Base-by-base conservation (phyloP, 768 basidiomycete genomes). In the Lactifluus hygrophoroides region DNA sequence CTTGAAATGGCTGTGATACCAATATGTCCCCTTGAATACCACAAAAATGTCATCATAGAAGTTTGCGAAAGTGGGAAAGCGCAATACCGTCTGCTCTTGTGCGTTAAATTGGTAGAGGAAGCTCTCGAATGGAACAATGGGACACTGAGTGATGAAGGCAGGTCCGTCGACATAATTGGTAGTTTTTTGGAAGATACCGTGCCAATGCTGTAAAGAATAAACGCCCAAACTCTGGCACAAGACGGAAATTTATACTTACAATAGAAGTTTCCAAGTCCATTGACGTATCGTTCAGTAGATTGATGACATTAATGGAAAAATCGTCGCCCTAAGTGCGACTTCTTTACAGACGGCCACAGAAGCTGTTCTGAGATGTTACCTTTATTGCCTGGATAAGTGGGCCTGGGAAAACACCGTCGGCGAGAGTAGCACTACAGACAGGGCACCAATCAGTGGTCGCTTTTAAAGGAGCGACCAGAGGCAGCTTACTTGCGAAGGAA, bases 231-330 rank as follows among this genome's bases (percentile, higher is more conserved):
- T 34, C 4, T 3, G 4, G 2, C 9, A 37, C 6, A 2, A 63
- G 5, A 40, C 28, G 21, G 40, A 21, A 34, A 11, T 17, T 34
- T 30, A 37, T 21, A 1, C 17, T 42, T 14, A 81, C 80, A 25
- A 83, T 75, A 42, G 75, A 77, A 5, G 82, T 83, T 3, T 68
- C 69, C 43, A 71, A 72, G 38, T 75, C 60, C 80, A 83, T 78
- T 0, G 75, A 69, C 0, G 61, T 63, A 25, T 82, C 76, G 1
- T 61, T 70, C 37, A 82, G 67, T 13, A 58, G 14, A 56, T 83
- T 74, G 8, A 71, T 57, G 27, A 82, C 77, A 30, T 78, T 76
- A 32, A 83, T 64, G 16, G 52, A 51, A 55, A 79, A 74, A 23
- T 54, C 51, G 44, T 74, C 69, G 2, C 75, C 75, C 70, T 68